A percentile compares a stretch with the other conserved stretches of the same genome.
Conservation (phyloP, 176 grass and related monocot genomes). For the Poa annua region DNA sequence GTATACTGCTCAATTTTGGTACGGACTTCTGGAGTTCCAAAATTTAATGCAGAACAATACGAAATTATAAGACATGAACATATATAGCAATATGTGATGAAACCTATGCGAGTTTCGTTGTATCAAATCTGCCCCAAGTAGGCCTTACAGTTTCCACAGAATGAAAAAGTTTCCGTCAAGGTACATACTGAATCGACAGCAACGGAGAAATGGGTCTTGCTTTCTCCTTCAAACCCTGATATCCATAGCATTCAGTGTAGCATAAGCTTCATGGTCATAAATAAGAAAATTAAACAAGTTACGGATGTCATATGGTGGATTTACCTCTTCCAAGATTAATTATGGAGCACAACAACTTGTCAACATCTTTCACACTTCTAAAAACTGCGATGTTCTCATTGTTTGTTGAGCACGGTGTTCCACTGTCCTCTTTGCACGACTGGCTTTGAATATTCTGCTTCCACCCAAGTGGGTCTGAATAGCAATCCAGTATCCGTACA, state of each 20-base stretch:
- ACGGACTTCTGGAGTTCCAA: constrained; percentile 14
- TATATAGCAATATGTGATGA: not conserved
- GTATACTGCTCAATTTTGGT: not conserved
- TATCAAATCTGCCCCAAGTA: constrained; percentile 13
- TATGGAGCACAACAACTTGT: constrained; percentile 55
- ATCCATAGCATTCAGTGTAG: constrained; percentile 25
- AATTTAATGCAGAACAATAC: not conserved
- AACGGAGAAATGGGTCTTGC: constrained; percentile 64
- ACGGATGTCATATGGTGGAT: constrained; percentile 3
- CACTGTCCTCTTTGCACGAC: constrained; percentile 30
- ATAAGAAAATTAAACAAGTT: constrained; percentile 13
- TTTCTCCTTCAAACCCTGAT: constrained; percentile 64
- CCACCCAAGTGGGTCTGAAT: constrained; percentile 87
- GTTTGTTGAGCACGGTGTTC: constrained; percentile 12
- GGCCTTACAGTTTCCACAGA: constrained; percentile 23
- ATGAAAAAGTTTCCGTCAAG: constrained; percentile 9
- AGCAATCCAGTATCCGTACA: constrained; percentile 79
- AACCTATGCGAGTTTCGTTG: constrained; percentile 16
- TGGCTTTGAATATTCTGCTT: constrained; percentile 53
- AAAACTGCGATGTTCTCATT: constrained; percentile 49
- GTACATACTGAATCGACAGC: constrained; percentile 73
- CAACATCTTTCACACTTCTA: constrained; percentile 62
- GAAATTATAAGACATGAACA: constrained; percentile 23
- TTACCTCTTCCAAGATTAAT: constrained; percentile 73
- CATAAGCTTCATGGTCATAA: constrained; percentile 15